A percentile compares a stretch with the other conserved stretches of the same genome.
phyloP scores from a whole-genome alignment of 164 flowering plant genomes.

The Nelumbo lutea region DNA sequence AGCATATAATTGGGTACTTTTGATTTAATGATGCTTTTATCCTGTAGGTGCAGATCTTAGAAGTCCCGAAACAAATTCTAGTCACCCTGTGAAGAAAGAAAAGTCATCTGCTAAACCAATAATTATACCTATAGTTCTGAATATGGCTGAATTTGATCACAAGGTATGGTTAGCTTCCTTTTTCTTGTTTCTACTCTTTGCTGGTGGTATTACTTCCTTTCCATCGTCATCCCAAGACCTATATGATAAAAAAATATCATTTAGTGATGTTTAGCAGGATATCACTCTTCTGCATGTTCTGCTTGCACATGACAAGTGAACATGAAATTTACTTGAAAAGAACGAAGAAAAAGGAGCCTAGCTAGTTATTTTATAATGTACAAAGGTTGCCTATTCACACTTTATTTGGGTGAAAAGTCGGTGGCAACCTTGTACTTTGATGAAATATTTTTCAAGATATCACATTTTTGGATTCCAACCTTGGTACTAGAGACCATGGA shows the following conservation, averaged over 20 bases:
- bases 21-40: conserved; percentile 9
- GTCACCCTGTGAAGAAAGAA: conserved; percentile 33
- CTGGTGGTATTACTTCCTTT: not conserved
- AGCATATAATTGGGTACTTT: conserved; percentile 7
- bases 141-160: conserved; percentile 98
- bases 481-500: too few relatives aligned
- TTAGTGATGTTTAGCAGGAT: not conserved
- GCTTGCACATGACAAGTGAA: not conserved
- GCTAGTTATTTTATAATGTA: not conserved
- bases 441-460: too few relatives aligned
- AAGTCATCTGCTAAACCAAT: conserved; percentile 72
- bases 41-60: conserved; percentile 41
- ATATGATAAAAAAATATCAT: not conserved
- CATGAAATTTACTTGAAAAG: not conserved
- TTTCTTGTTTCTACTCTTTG: not conserved
- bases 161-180: conserved; percentile 41
- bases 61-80: conserved; percentile 28
- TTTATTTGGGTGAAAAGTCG: not conserved
- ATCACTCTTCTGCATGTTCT: too few relatives aligned
- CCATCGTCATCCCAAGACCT: not conserved
- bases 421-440: not conserved
- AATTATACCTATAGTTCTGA: conserved; percentile 78
- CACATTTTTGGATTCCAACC: too few relatives aligned
- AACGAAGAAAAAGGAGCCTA: not conserved
- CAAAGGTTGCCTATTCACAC: not conserved